Evolutionary conservation across 768 basidiomycete genomes (phyloP).

Genomic region (Steccherinum ochraceum): DNA sequence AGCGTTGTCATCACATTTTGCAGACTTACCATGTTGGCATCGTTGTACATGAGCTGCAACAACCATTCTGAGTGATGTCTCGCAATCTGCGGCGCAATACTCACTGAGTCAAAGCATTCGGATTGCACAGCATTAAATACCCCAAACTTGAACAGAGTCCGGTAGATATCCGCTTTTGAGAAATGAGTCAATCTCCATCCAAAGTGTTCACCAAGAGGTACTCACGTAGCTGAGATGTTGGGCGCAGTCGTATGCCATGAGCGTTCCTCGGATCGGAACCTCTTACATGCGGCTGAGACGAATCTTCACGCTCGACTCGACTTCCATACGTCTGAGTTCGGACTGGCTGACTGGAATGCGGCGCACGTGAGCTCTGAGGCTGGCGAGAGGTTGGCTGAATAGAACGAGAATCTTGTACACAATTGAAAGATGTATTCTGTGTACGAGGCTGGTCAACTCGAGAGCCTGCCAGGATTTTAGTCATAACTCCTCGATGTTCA

Average conservation of each 20-base stretch:
- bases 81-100: slow-evolving; percentile 15
- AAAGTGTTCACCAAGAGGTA: slow-evolving; percentile 5
- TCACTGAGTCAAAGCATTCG: slow-evolving; percentile 68
- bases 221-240: slow-evolving; percentile 70
- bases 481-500: no score
- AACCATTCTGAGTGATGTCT: not conserved
- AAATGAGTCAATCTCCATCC: slow-evolving; percentile 4
- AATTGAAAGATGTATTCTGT: no score
- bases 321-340: no score
- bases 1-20: no score
- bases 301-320: no score
- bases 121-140: slow-evolving; percentile 93
- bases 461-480: no score
- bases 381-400: no score
- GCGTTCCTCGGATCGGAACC: slow-evolving; percentile 28
- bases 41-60: slow-evolving; percentile 46
- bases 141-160: slow-evolving; percentile 78
- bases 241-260: slow-evolving; percentile 49
- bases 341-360: no score
- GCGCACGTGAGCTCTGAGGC: no score
- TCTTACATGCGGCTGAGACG: no score
- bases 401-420: no score
- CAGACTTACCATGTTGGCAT: slow-evolving; percentile 67
- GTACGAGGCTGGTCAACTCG: no score
- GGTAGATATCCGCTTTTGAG: slow-evolving; percentile 68